Conservation (phyloP, 192 early-diverging fungal genomes). For the Allomyces macrogynus region DNA sequence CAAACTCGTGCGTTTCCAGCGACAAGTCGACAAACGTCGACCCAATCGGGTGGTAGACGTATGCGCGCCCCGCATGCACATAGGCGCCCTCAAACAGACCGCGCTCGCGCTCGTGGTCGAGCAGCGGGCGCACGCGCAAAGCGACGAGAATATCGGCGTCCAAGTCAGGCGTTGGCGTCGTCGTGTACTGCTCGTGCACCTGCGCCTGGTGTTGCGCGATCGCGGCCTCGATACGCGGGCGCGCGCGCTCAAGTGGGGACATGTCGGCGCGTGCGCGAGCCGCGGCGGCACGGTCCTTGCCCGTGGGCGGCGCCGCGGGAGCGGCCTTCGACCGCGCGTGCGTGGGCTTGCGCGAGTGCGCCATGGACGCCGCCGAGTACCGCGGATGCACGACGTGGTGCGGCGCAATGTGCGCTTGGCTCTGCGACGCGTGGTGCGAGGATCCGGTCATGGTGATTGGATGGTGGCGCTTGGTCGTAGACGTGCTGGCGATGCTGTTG, state of each 20-base stretch:
- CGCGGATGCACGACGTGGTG: too few species aligned
- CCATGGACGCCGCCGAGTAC: too few species aligned
- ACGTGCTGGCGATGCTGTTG: too few species aligned
- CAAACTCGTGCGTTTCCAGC: not conserved
- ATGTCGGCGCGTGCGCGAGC: not conserved
- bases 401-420: too few species aligned
- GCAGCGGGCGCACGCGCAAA: not conserved
- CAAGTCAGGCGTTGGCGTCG: not conserved
- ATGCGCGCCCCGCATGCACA: not conserved
- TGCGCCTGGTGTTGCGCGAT: not conserved
- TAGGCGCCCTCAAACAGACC: not conserved
- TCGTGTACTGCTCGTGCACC: not conserved
- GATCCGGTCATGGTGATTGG: too few species aligned
- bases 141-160: not conserved
- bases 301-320: not conserved
- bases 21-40: not conserved
- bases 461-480: too few species aligned
- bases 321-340: not conserved
- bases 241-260: not conserved
- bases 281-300: not conserved
- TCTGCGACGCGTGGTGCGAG: too few species aligned
- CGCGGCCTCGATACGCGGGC: not conserved
- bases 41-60: not conserved
- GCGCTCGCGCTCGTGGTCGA: not conserved
- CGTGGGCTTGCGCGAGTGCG: not conserved